Evolutionary conservation across 2,329 filamentous ascomycete species (phyloP), one percentile per base, ranked within the genome.

Genomic region (Fusarium illudens): DNA sequence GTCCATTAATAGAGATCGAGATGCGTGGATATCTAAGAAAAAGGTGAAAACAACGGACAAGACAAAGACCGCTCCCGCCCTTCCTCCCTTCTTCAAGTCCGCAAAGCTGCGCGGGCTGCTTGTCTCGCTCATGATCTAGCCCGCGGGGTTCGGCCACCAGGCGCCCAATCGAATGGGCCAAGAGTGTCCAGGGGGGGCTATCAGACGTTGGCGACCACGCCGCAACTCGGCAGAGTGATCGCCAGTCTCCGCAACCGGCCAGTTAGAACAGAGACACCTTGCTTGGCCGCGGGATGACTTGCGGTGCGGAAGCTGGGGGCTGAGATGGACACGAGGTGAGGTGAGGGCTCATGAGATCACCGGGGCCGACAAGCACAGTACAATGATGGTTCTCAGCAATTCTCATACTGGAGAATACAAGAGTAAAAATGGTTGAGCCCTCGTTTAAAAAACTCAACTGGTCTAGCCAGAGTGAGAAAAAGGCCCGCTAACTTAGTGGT

Each of bases 381-480:
- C 22, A 20, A 49, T 17, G 34, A 27, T 20, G 7, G 42, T 20
- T 19, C 4, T 46, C 20, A n/a, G 39, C 19, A 32, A 27, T 19
- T 7, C 53, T 54, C 37, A 9, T 29, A 15, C 22, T 32, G 30
- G 37, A 32, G 44, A 50, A 20, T 13, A 44, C 19, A 39, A 27
- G n/a, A 50, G 17, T 32, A 36, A 61, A 61, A 46, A 65, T 51
- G 42, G 36, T 51, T 25, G 32, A 57, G 62, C 48, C 62, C 66
- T 52, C 54, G 57, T 55, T 46, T 61, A 44, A 36, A 69, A 44
- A 57, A 69, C 68, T 63, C 36, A 46, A 57, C 42, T 60, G 66
- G 59, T 64, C 66, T 70, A 69, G 66, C 63, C 66, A 55, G 22
- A 60, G 55, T 60, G 48, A 67, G 66, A 61, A 60, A 33, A 49